Evolutionary conservation across 768 basidiomycete genomes (phyloP), one percentile per base, ranked within the genome.

Genomic region (Dacryopinax primogenitus): DNA sequence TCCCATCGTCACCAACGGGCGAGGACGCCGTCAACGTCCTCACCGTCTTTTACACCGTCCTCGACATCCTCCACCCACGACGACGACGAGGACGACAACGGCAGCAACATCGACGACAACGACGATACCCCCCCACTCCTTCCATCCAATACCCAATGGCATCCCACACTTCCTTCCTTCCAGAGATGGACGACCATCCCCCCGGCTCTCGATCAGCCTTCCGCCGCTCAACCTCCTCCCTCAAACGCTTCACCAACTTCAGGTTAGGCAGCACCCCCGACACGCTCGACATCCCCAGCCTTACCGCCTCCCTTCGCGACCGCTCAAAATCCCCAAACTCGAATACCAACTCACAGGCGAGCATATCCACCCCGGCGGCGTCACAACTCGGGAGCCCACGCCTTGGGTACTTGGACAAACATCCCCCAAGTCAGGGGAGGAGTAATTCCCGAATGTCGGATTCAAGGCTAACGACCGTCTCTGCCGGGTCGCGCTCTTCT

Each of bases 111-210:
- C 36, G 18, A 18, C 36, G 18, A 12, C 45, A 7, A 7, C 7
- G 9, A 26, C 45, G 13, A 23, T 15, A 21, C 45, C 45, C 9
- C 45, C 12, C 45, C n/a, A 11, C 11, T 6, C 45, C 6, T 7
- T 7, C 45, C 51, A 23, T 18, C 13, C 51, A 6, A 28, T 30
- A 6, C 3, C 3, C 51, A 30, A 58, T 58, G 51, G 23, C 51
- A 23, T 58, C 51, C 15, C 51, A 58, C 13, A 26, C 23, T 3
- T 58, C 51, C 51, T 58, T 58, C 51, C 51, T 58, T 11, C 51
- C 51, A 9, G 51, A 58, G 51, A 58, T 58, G 51, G 51, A 58
- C 51, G 51, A 58, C 51, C 51, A 58, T 30, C 51, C 51, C 13
- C 32, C 51, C 4, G 51, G 51, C 51, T 58, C 51, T 9, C 51